Percentiles rank a stretch among this genome's conserved stretches.
These are phyloP conservation scores for Penicillium sp. DNA, from an alignment of 2,329 filamentous ascomycete genomes.

Conservation along the genomic window DNA sequence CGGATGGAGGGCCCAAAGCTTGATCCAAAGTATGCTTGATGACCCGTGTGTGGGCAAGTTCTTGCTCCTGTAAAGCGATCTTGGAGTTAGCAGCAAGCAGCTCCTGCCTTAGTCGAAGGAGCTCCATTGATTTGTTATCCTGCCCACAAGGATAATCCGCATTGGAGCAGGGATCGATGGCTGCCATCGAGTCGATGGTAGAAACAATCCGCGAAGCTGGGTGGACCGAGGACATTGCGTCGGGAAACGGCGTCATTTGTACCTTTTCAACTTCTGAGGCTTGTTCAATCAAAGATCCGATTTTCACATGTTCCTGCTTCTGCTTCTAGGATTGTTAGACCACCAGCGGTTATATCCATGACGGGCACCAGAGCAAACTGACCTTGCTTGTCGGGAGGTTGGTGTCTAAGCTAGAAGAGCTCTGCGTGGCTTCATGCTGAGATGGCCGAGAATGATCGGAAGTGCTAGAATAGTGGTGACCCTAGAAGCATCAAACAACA, in stretches of 20 bases:
- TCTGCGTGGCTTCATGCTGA: constrained; percentile 33
- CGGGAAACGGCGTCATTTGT: constrained; percentile 40
- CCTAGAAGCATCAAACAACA: neutral
- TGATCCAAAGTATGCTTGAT: constrained; percentile 59
- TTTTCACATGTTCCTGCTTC: constrained; percentile 41
- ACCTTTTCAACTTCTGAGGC: constrained; percentile 60
- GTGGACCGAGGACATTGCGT: constrained; percentile 16
- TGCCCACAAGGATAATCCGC: constrained; percentile 9
- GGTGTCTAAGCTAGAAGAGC: constrained; percentile 18
- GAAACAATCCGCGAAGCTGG: constrained; percentile 18
- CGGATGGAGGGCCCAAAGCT: constrained; percentile 51
- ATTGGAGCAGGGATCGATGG: constrained; percentile 3
- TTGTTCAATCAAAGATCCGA: constrained; percentile 25
- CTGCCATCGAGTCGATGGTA: constrained; percentile 7
- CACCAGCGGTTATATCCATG: neutral
- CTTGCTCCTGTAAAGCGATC: constrained; percentile 57
- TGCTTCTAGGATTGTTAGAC: constrained; percentile 44
- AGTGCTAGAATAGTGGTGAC: constrained; percentile 23
- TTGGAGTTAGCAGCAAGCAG: constrained; percentile 53
- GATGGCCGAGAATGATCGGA: constrained; percentile 32
- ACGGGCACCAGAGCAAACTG: constrained; percentile 12
- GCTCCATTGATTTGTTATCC: constrained; percentile 43
- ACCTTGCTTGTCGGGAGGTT: constrained; percentile 37
- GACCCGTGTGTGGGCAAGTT: constrained; percentile 56
- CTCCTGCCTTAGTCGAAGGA: constrained; percentile 54